Conservation (phyloP, 2,329 filamentous ascomycete genomes). For the Fusarium sp. region DNA sequence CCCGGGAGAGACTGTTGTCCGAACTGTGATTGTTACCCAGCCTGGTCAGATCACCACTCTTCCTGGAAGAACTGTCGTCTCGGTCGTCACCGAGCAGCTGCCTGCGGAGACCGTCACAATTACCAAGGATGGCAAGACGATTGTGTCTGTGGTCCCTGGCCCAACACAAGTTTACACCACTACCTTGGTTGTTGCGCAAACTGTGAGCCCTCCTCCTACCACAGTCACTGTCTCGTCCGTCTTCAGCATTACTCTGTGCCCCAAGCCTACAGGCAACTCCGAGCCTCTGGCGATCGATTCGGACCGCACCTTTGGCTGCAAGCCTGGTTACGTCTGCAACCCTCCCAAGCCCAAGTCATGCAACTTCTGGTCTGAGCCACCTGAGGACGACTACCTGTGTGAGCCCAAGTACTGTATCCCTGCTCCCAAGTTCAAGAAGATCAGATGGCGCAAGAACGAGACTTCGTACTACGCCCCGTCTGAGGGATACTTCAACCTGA, state of each 20-base stretch:
- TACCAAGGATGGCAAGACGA: slow-evolving; percentile 45
- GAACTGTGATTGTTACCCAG: slow-evolving; percentile 39
- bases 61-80: slow-evolving; percentile 47
- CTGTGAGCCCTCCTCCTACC: slow-evolving; percentile 44
- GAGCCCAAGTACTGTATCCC: slow-evolving; percentile 57
- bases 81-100: slow-evolving; percentile 47
- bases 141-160: slow-evolving; percentile 45
- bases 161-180: slow-evolving; percentile 48
- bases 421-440: slow-evolving; percentile 51
- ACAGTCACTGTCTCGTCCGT: slow-evolving; percentile 46
- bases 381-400: slow-evolving; percentile 61
- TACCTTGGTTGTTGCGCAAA: slow-evolving; percentile 44
- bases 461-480: slow-evolving; percentile 64
- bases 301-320: slow-evolving; percentile 65
- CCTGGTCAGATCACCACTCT: slow-evolving; percentile 36
- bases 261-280: slow-evolving; percentile 55
- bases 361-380: slow-evolving; percentile 63
- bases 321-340: slow-evolving; percentile 64
- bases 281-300: slow-evolving; percentile 51
- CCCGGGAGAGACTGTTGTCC: slow-evolving; percentile 39
- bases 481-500: slow-evolving; percentile 72
- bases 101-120: slow-evolving; percentile 48
- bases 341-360: slow-evolving; percentile 62
- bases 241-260: slow-evolving; percentile 55
- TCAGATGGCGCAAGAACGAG: slow-evolving; percentile 58